Evolutionary conservation across 2,329 filamentous ascomycete species (phyloP).

Genomic region (Talaromyces pinophilus): DNA sequence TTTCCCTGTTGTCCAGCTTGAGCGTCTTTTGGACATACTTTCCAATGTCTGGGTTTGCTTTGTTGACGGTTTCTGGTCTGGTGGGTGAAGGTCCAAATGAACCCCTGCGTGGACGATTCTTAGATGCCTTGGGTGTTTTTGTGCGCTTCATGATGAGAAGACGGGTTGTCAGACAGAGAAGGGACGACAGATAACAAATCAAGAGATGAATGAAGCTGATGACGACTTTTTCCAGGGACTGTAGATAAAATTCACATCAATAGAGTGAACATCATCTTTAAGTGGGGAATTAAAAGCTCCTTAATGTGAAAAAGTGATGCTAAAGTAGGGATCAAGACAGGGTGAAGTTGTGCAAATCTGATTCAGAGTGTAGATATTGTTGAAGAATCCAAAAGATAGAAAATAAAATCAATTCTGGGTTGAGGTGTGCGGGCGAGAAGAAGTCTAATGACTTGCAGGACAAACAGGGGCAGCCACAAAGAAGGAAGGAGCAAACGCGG

Average conservation of each 20-base stretch:
- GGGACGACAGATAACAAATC: not conserved
- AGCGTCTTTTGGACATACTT: constrained; percentile 31
- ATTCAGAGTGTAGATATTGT: not conserved
- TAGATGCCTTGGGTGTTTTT: not conserved
- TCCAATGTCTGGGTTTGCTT: constrained; percentile 35
- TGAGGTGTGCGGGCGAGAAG: not conserved
- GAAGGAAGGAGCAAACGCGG: constrained; percentile 9
- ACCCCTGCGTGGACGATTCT: constrained; percentile 1
- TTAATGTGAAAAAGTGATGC: not conserved
- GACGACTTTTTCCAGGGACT: too few species aligned
- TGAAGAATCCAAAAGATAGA: not conserved
- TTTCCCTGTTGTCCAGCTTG: constrained; percentile 23
- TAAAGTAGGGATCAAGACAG: not conserved
- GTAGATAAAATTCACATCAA: not conserved
- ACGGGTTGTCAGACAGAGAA: not conserved
- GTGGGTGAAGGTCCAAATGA: not conserved
- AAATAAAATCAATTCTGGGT: not conserved
- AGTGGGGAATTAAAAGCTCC: not conserved
- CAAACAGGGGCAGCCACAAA: constrained; percentile 3
- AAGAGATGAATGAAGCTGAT: not conserved
- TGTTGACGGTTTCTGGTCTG: not conserved
- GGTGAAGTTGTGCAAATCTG: not conserved
- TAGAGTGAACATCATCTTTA: not conserved
- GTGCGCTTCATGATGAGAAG: constrained; percentile 9
- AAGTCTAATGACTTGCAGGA: not conserved